phyloP scores from a whole-genome alignment of 129 eudicot genomes.

The Arctium lappa region DNA sequence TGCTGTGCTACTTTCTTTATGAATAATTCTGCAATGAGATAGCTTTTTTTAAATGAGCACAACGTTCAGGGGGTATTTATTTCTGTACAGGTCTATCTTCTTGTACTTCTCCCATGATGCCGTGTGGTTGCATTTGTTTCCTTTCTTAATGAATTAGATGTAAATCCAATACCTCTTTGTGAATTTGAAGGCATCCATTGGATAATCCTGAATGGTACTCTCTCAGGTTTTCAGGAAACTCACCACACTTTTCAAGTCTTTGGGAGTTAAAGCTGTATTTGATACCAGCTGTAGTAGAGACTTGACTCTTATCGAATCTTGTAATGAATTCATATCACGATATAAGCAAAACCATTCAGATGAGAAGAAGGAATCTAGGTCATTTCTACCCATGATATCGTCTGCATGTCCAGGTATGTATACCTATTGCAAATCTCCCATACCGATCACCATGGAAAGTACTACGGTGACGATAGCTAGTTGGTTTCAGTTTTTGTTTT shows the following conservation, averaged over 20 bases:
- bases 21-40: not conserved
- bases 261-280: conserved; percentile 80
- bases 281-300: conserved; percentile 97
- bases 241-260: conserved; percentile 82
- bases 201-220: not conserved
- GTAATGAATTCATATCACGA: conserved; percentile 80
- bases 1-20: not conserved
- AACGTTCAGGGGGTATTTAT: not conserved
- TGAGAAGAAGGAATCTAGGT: conserved; percentile 36
- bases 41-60: not conserved
- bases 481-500: not conserved
- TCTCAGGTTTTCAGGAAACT: conserved; percentile 81
- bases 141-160: not conserved
- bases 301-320: conserved; percentile 79
- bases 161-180: not conserved
- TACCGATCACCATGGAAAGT: not conserved
- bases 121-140: not conserved
- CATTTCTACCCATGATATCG: conserved; percentile 77
- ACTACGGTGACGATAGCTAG: not conserved
- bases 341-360: conserved; percentile 55
- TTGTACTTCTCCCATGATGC: not conserved
- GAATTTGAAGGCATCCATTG: not conserved
- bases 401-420: conserved; percentile 93
- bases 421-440: not conserved
- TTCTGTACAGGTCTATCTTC: not conserved